Percentiles rank a stretch among this genome's conserved stretches.
Conservation (phyloP, 345 rosid genomes). For the Leavenworthia alabamica region DNA sequence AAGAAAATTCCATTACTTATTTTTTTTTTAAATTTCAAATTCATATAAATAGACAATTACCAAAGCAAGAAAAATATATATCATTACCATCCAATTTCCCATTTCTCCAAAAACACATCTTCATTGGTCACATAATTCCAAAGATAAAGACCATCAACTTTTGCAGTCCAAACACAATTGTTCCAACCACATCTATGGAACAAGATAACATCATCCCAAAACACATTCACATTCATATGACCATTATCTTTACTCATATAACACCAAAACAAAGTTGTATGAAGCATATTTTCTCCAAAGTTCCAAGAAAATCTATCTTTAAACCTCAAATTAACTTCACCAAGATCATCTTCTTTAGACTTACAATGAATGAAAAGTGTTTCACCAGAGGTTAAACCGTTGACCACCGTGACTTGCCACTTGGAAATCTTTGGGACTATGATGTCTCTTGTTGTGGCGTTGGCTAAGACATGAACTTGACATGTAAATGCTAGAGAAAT, state of each 20-base stretch:
- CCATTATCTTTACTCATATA: slow-evolving; percentile 19
- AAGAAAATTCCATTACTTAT: too few relatives aligned
- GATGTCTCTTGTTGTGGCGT: neutral
- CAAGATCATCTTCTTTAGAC: slow-evolving; percentile 35
- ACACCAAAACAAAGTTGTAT: slow-evolving; percentile 36
- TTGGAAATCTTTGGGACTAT: slow-evolving; percentile 9
- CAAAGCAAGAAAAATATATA: neutral
- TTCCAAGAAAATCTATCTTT: slow-evolving; percentile 19
- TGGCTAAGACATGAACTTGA: neutral
- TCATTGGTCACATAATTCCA: slow-evolving; percentile 4
- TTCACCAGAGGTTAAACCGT: slow-evolving; percentile 5
- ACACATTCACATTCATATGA: slow-evolving; percentile 25
- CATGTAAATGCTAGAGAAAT: neutral
- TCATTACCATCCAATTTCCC: slow-evolving; percentile 26
- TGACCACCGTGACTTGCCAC: slow-evolving; percentile 23
- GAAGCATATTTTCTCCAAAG: slow-evolving; percentile 20
- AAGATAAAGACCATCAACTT: slow-evolving; percentile 32
- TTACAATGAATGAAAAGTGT: slow-evolving; percentile 28
- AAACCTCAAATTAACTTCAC: neutral
- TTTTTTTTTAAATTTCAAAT: neutral
- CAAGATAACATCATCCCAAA: slow-evolving; percentile 26
- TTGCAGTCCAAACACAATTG: slow-evolving; percentile 33
- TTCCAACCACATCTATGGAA: slow-evolving; percentile 33
- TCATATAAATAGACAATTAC: neutral
- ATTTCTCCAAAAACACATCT: slow-evolving; percentile 1